Percentiles rank a stretch among this genome's conserved stretches.
phyloP scores from a whole-genome alignment of 441 rosid genomes.

The Rhodomyrtus psidioides region DNA sequence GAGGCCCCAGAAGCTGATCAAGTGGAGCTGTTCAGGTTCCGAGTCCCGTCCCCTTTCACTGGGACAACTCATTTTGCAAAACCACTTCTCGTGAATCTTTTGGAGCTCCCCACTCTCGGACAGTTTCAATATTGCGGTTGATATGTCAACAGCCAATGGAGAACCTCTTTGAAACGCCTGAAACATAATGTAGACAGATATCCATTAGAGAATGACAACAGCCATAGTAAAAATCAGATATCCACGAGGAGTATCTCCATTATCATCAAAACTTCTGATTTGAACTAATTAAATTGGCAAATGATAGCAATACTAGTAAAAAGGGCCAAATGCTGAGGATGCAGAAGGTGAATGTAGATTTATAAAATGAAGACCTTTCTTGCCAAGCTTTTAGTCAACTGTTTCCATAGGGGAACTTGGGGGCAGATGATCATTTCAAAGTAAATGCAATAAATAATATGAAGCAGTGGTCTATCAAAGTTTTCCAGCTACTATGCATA shows the following conservation, averaged over 20 bases:
- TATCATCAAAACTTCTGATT: neutral
- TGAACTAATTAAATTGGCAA: neutral
- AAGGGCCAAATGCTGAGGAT: neutral
- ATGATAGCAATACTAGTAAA: neutral
- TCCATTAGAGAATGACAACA: neutral
- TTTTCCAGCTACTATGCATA: neutral
- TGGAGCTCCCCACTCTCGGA: constrained; percentile 67
- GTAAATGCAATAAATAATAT: neutral
- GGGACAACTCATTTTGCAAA: constrained; percentile 47
- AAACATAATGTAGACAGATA: neutral
- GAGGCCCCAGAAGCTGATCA: constrained; percentile 79
- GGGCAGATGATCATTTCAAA: neutral
- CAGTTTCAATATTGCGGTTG: constrained; percentile 77
- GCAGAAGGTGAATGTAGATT: neutral
- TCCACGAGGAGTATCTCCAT: neutral
- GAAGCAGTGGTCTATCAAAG: neutral
- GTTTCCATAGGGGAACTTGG: neutral
- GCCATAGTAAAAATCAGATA: neutral
- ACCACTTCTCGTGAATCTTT: constrained; percentile 52
- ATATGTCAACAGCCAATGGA: constrained; percentile 62
- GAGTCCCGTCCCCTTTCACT: constrained; percentile 14
- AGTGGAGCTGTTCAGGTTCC: constrained; percentile 52
- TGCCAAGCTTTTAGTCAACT: neutral
- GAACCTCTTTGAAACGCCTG: constrained; percentile 80
- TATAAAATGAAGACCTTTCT: neutral